These are phyloP conservation scores for Fraxinus excelsior DNA, from an alignment of 257 asterid genomes.

Conservation along the genomic window DNA sequence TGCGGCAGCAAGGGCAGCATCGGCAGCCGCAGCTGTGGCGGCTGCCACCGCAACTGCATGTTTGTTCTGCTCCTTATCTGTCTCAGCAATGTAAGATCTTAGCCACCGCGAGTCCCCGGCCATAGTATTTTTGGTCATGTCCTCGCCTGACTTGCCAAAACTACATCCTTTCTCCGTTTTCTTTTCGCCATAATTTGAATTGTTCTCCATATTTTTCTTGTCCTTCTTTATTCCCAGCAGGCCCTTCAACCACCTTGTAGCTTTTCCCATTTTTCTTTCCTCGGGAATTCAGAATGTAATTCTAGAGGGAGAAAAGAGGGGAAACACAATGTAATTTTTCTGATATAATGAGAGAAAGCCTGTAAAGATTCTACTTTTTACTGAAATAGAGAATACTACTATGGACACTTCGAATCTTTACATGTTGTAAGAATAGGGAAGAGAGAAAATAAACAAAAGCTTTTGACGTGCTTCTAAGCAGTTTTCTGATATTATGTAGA, in stretches of 20 bases:
- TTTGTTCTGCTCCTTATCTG: conserved; percentile 68
- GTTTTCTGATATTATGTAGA: too few species aligned
- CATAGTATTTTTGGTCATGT: conserved; percentile 27
- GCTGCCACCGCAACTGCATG: conserved; percentile 95
- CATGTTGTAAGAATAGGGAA: conserved; percentile 19
- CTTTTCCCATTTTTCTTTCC: conserved; percentile 68
- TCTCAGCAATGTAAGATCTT: conserved; percentile 47
- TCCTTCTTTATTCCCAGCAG: conserved; percentile 76
- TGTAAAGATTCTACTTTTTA: conserved; percentile 16
- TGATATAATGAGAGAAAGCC: neutral
- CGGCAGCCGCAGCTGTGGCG: conserved; percentile 92
- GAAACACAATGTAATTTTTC: neutral
- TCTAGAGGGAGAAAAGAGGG: neutral
- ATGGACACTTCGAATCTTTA: conserved; percentile 26
- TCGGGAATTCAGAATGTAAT: neutral
- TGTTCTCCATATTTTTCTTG: conserved; percentile 46
- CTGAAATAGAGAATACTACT: conserved; percentile 12
- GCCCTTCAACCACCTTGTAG: conserved; percentile 73
- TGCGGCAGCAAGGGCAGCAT: conserved; percentile 96
- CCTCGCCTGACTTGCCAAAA: conserved; percentile 55
- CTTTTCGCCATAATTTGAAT: conserved; percentile 40
- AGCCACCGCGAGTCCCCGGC: conserved; percentile 53
- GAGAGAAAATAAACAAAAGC: too few species aligned
- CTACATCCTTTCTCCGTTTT: conserved; percentile 61
- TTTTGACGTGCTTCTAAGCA: too few species aligned